phyloP scores from a whole-genome alignment of 2,329 filamentous ascomycete species.

The Juglanconis oblonga region DNA sequence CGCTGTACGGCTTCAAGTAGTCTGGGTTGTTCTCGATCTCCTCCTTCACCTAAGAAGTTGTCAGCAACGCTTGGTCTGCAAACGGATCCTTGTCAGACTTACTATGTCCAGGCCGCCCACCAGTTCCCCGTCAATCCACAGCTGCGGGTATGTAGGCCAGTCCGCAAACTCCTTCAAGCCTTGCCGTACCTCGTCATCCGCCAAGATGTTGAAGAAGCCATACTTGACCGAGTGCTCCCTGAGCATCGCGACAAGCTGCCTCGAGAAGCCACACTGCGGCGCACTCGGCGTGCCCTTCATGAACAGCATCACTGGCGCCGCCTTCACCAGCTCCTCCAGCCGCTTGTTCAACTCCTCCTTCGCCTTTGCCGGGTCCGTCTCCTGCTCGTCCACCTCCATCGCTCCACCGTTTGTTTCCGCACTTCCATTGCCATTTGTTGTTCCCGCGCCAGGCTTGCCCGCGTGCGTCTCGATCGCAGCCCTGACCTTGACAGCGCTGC shows the following conservation, averaged over 20 bases:
- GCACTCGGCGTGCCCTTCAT: constrained; percentile 99
- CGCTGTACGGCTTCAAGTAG: constrained; percentile 74
- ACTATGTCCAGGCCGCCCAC: constrained; percentile 96
- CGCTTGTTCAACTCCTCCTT: constrained; percentile 85
- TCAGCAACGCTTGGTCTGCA: neutral
- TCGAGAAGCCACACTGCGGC: constrained; percentile 93
- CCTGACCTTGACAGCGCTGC: constrained; percentile 81
- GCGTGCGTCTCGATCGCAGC: constrained; percentile 82
- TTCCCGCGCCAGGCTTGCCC: constrained; percentile 40
- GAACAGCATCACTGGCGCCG: constrained; percentile 96
- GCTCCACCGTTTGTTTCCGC: constrained; percentile 31
- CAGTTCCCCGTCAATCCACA: constrained; percentile 88
- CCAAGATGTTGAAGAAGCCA: constrained; percentile 98
- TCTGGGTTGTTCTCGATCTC: constrained; percentile 80
- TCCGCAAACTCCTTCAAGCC: constrained; percentile 97
- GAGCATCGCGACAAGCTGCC: constrained; percentile 82
- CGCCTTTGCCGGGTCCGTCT: constrained; percentile 51
- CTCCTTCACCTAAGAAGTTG: constrained; percentile 72
- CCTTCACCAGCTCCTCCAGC: constrained; percentile 82
- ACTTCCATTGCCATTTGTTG: constrained; percentile 27
- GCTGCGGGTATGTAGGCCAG: constrained; percentile 95
- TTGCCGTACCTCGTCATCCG: constrained; percentile 94
- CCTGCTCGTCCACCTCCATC: constrained; percentile 25
- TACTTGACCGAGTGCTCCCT: constrained; percentile 91
- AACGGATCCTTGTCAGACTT: constrained; percentile 37